Conservation (phyloP, 164 flowering plant genomes). For the Piper longum region DNA sequence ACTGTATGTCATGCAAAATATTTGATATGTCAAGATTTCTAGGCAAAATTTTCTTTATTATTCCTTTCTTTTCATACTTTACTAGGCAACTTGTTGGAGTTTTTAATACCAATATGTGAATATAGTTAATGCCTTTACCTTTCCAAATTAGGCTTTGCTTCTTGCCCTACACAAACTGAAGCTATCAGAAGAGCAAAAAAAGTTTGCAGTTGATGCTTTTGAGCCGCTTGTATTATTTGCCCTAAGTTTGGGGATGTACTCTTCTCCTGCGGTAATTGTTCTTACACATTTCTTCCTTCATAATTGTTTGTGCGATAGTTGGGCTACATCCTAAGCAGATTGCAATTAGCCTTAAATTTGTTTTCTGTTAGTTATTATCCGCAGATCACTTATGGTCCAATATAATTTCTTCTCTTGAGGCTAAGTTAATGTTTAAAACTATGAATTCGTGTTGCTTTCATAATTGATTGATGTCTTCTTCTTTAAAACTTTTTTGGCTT, state of each 20-base stretch:
- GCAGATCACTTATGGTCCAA: too few species aligned
- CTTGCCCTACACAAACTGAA: conserved; percentile 66
- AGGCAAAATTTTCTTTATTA: not conserved
- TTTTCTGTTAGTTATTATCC: too few species aligned
- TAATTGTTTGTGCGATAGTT: too few species aligned
- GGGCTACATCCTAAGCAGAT: too few species aligned
- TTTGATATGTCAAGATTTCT: not conserved
- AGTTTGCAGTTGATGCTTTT: conserved; percentile 30
- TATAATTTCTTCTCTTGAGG: too few species aligned
- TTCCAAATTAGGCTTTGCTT: conserved; percentile 43
- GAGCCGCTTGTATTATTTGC: conserved; percentile 62
- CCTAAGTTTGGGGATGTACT: conserved; percentile 70
- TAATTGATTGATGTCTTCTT: too few species aligned
- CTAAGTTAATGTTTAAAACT: too few species aligned
- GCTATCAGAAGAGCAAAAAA: conserved; percentile 48
- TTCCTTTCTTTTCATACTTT: not conserved
- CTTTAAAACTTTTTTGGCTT: too few species aligned
- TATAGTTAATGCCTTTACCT: not conserved
- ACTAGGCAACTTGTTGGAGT: not conserved
- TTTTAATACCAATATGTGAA: not conserved
- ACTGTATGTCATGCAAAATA: conserved; percentile 27
- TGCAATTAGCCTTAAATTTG: too few species aligned
- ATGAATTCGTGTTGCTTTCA: too few species aligned
- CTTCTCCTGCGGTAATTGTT: conserved; percentile 61
- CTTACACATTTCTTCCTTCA: not conserved